Base-by-base conservation (phyloP, 2,329 filamentous ascomycete genomes). In the Cyclaneusma minus region DNA sequence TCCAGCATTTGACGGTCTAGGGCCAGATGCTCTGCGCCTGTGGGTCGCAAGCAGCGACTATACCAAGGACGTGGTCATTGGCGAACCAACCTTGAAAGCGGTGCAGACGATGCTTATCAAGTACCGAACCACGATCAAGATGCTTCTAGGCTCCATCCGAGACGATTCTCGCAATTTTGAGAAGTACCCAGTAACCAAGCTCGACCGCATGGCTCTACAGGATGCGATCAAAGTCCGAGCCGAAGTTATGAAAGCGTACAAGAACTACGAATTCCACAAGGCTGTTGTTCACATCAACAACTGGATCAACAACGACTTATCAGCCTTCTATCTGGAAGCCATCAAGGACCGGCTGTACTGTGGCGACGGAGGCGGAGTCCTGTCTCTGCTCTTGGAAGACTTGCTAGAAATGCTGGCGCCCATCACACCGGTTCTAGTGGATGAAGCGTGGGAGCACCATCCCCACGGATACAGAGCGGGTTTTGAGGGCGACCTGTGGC, bases 21-120 rank as follows among this genome's bases (percentile, higher is more conserved):
- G 89, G 1, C 66, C 85, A 0, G 87, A 98, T 51, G 81, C 79
- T 4, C 60, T 98, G 29, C 73, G 91, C 7, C 55, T 98, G 15
- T 95, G 87, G 87, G 85, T 72, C 15, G 87, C 85, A 3, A 82
- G 79, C 49, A 83, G 79, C 40, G 87, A 98, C 51, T 95, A 89
- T 49, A 93, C 82, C 3, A 69, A 68, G 11, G 89, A 98, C 46
- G 74, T 95, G 5, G 64, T 77, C 5, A 76, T 98, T 36, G 81
- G 85, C 13, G 68, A 78, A 35, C 66, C 73, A 1, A 73, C 89
- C 1, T 62, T 98, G 6, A 68, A 77, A 39, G 68, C 77, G 2
- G 69, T 89, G 7, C 80, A 93, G 38, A 69, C 67, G 23, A 66
- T 71, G 3, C 55, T 95, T 13, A 64, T 85, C 50, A 94, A 93